Evolutionary conservation across 1,139 yeast species (phyloP).

Genomic region (Protomyces lactucae-debilis): DNA sequence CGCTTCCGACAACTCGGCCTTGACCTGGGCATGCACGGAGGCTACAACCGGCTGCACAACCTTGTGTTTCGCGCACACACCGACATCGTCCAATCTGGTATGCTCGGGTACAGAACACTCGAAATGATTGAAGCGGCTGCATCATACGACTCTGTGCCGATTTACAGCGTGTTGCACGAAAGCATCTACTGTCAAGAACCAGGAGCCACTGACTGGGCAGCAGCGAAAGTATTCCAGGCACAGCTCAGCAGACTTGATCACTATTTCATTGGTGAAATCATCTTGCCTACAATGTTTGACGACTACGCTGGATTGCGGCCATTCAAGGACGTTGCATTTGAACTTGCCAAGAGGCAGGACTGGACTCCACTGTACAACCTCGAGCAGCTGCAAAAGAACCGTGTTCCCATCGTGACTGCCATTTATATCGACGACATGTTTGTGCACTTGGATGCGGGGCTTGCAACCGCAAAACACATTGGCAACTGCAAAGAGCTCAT

Average conservation of each 20-base stretch:
- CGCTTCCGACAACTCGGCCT: conserved; percentile 54
- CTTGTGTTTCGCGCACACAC: conserved; percentile 44
- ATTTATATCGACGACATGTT: conserved; percentile 40
- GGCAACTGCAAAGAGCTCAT: conserved; percentile 12
- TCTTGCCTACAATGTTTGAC: conserved; percentile 49
- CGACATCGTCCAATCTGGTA: conserved; percentile 42
- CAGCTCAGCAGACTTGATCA: not conserved
- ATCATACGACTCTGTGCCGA: conserved; percentile 51
- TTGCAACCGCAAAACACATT: conserved; percentile 7
- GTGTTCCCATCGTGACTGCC: conserved; percentile 43
- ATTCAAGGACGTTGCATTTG: conserved; percentile 45
- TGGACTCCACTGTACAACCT: conserved; percentile 49
- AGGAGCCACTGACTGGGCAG: conserved; percentile 47
- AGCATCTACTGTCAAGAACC: conserved; percentile 50
- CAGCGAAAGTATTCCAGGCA: conserved; percentile 43
- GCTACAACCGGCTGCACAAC: conserved; percentile 48
- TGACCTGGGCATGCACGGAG: conserved; percentile 50
- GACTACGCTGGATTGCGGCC: conserved; percentile 47
- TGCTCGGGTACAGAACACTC: conserved; percentile 44
- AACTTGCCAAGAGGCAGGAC: conserved; percentile 43
- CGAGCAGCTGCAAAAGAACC: conserved; percentile 36
- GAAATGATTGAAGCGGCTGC: conserved; percentile 39
- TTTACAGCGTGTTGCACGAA: conserved; percentile 55
- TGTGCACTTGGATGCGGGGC: conserved; percentile 15
- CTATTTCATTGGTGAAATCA: conserved; percentile 56